Conservation (phyloP, 495 filamentous ascomycete species). For the Monascus purpureus region DNA sequence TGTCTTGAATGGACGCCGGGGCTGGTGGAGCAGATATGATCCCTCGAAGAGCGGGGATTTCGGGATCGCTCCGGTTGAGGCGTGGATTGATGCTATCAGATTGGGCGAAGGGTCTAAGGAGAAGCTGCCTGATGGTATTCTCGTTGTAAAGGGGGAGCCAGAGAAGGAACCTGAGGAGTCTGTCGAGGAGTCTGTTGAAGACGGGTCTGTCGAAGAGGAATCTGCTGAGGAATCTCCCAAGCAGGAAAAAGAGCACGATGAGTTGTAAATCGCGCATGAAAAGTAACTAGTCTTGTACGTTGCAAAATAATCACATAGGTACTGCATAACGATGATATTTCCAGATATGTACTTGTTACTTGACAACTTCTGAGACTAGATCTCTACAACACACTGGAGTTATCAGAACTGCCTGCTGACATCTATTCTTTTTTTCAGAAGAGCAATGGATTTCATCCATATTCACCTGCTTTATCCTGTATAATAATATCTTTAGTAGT, state of each 20-base stretch:
- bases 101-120: conserved; percentile 74
- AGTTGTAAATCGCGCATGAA: conserved; percentile 22
- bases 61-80: conserved; percentile 47
- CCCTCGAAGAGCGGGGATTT: conserved; percentile 38
- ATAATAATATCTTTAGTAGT: too few relatives aligned
- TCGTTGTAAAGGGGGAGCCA: conserved; percentile 33
- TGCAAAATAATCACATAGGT: too few relatives aligned
- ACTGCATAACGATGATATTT: too few relatives aligned
- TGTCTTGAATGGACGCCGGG: conserved; percentile 68
- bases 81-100: conserved; percentile 78
- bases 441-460: too few relatives aligned
- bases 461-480: too few relatives aligned
- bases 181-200: background rate
- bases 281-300: too few relatives aligned
- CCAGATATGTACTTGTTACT: too few relatives aligned
- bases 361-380: too few relatives aligned
- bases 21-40: conserved; percentile 70
- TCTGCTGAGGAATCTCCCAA: conserved; percentile 26
- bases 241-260: conserved; percentile 22
- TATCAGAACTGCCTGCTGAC: too few relatives aligned
- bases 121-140: conserved; percentile 61
- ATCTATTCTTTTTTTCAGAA: too few relatives aligned
- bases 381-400: too few relatives aligned
- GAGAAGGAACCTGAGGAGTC: conserved; percentile 22
- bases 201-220: conserved; percentile 19